Percentiles rank a stretch among this genome's conserved stretches.
These are phyloP conservation scores for Dittrichia graveolens DNA, from an alignment of 129 eudicot genomes.

Conservation along the genomic window DNA sequence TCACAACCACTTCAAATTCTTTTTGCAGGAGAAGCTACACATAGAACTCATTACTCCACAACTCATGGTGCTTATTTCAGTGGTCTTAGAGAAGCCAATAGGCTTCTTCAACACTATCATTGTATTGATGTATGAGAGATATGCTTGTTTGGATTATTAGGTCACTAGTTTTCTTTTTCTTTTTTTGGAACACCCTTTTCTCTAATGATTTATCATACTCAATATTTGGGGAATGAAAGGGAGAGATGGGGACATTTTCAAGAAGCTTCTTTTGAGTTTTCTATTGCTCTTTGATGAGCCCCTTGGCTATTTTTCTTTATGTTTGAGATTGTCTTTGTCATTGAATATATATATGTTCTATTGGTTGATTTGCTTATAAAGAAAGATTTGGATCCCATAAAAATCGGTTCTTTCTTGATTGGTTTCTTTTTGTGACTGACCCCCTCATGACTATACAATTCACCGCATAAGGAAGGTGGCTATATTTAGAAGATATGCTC, in stretches of 20 bases:
- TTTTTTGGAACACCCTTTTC: conserved; percentile 40
- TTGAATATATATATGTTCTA: conserved; percentile 31
- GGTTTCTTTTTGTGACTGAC: conserved; percentile 3
- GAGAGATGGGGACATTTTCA: conserved; percentile 41
- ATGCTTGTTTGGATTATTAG: conserved; percentile 35
- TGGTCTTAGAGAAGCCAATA: conserved; percentile 94
- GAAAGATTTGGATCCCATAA: conserved; percentile 32
- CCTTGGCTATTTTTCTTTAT: conserved; percentile 18
- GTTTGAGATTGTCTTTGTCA: conserved; percentile 42
- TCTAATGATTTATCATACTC: conserved; percentile 37
- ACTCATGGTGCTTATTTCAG: conserved; percentile 96
- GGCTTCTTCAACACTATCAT: conserved; percentile 80
- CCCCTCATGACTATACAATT: conserved; percentile 1
- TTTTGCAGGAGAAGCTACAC: conserved; percentile 97
- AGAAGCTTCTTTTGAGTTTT: conserved; percentile 41
- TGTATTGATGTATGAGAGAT: conserved; percentile 41
- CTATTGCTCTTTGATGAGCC: conserved; percentile 29
- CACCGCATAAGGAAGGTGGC: not conserved
- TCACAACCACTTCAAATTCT: conserved; percentile 63
- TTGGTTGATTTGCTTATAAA: conserved; percentile 21
- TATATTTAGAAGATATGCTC: conserved; percentile 3
- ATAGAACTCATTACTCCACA: conserved; percentile 88
- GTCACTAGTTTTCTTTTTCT: conserved; percentile 23
- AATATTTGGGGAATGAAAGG: conserved; percentile 35
- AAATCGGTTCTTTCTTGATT: conserved; percentile 10